Evolutionary conservation across 2,329 filamentous ascomycete species (phyloP).

Genomic region (Stemphylium lycopersici): DNA sequence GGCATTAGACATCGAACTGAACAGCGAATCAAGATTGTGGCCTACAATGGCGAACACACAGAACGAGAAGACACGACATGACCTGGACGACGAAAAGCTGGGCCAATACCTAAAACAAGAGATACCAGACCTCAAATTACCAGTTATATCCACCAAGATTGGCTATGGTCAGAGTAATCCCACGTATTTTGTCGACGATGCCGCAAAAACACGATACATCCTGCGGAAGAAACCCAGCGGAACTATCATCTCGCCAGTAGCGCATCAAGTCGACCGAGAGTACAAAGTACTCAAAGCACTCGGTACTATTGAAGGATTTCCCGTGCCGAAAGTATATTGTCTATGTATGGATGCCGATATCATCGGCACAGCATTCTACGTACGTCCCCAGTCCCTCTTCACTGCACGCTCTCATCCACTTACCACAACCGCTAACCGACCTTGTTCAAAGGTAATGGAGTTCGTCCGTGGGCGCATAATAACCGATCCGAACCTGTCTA

Average conservation of each 20-base stretch:
- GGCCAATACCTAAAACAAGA: constrained; percentile 38
- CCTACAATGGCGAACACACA: constrained; percentile 14
- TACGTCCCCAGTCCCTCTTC: constrained; percentile 12
- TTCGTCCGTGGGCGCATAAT: constrained; percentile 93
- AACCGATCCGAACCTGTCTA: constrained; percentile 81
- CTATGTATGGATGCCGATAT: constrained; percentile 81
- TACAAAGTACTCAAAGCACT: constrained; percentile 87
- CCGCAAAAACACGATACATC: constrained; percentile 72
- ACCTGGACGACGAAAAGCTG: constrained; percentile 39
- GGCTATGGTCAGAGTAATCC: constrained; percentile 97
- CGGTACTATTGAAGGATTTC: constrained; percentile 72
- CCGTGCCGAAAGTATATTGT: constrained; percentile 81
- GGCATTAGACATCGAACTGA: background rate
- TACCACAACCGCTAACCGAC: background rate
- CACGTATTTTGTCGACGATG: constrained; percentile 83
- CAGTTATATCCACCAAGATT: constrained; percentile 65
- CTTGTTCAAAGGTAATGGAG: constrained; percentile 71
- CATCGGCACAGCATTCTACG: constrained; percentile 88
- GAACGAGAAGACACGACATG: constrained; percentile 31
- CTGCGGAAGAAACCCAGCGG: constrained; percentile 96
- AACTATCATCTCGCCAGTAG: constrained; percentile 86
- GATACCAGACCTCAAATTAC: constrained; percentile 33
- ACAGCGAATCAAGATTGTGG: background rate
- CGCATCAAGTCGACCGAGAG: constrained; percentile 94
- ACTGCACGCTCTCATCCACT: too few species aligned